Evolutionary conservation across 192 early-diverging fungal genomes (phyloP).

Genomic region (Mycoemilia scoparia): DNA sequence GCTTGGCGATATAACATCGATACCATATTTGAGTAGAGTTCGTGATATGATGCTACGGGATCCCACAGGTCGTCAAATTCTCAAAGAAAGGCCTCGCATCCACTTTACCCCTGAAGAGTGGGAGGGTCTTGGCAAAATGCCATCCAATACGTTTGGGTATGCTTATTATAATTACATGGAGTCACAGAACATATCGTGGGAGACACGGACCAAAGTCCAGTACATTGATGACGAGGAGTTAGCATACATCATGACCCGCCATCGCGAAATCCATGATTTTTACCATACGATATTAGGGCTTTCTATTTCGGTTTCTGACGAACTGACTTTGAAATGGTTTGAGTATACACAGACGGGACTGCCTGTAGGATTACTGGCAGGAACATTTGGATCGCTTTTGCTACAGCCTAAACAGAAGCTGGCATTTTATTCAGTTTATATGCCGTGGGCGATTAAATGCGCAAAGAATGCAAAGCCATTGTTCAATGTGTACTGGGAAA

Average conservation of each 20-base stretch:
- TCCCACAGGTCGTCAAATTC: slow-evolving; percentile 57
- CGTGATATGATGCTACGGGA: slow-evolving; percentile 63
- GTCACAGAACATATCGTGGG: slow-evolving; percentile 56
- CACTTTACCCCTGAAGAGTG: slow-evolving; percentile 49
- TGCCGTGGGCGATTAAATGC: slow-evolving; percentile 89
- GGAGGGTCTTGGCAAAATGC: slow-evolving; percentile 34
- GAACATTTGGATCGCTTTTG: slow-evolving; percentile 63
- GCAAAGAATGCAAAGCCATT: slow-evolving; percentile 51
- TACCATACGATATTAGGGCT: slow-evolving; percentile 79
- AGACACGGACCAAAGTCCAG: slow-evolving; percentile 62
- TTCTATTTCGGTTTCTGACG: slow-evolving; percentile 63
- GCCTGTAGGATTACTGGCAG: slow-evolving; percentile 70
- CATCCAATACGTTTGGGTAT: slow-evolving; percentile 63
- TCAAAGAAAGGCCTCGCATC: slow-evolving; percentile 65
- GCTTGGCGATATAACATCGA: slow-evolving; percentile 78
- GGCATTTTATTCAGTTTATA: slow-evolving; percentile 44
- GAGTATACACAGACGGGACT: slow-evolving; percentile 82
- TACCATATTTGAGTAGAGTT: slow-evolving; percentile 43
- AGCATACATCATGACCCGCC: slow-evolving; percentile 84
- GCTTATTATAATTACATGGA: slow-evolving; percentile 73
- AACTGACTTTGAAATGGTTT: slow-evolving; percentile 89
- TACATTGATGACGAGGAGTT: slow-evolving; percentile 81
- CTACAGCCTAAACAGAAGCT: slow-evolving; percentile 38
- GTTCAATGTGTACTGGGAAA: slow-evolving; percentile 84
- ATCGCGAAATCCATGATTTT: slow-evolving; percentile 89